Base-by-base conservation (phyloP, 2,329 filamentous ascomycete species). In the Cercospora beticola region DNA sequence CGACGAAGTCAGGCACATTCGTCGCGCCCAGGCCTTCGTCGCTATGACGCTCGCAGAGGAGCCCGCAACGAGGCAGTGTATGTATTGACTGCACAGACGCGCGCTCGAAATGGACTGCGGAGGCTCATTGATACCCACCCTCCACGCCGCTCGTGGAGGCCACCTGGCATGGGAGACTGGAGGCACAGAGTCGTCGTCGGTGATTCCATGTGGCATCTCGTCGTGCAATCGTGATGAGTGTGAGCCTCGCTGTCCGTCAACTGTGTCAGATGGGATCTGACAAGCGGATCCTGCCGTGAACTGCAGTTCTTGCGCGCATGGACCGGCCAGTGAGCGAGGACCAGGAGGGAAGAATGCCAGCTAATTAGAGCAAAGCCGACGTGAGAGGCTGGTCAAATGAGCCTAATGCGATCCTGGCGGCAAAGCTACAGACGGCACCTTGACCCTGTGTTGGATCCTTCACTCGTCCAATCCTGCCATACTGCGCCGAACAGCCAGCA, bases 361-460 rank as follows among this genome's bases (percentile, higher is more conserved):
- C 67, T 68, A 68, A 68, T 65, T 65, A 40, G 57, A 62, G 49
- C 43, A 23, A 36, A 23, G 31, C 26, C 14, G 31, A 10, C 26
- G 21, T 33, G 49, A 36, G 26, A 40, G 56, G 43, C 56, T 16
- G 28, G 56, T 61, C 40, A 59, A 65, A 65, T 40, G 64, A 65
- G 54, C 33, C 64, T 61, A 65, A 65, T 65, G 56, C 57, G 64
- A 61, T 60, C 64, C 64, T 65, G 64, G 64, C 63, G 63, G 52
- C 63, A 65, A 65, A 31, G 31, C 36, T 58, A 21, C 54, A 31
- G 33, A 59, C 36, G 36, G 31, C 49, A 54, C 46, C 62, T 59
- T 65, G 62, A 65, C 62, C 62, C 62, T 65, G 62, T 58, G 62
- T 57, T 65, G 62, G 52, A 18, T 30, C 52, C 43, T 31, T 58